Evolutionary conservation across 306 rosid species (phyloP), one percentile per base, ranked within the genome.

Genomic region (Rosa chinensis): DNA sequence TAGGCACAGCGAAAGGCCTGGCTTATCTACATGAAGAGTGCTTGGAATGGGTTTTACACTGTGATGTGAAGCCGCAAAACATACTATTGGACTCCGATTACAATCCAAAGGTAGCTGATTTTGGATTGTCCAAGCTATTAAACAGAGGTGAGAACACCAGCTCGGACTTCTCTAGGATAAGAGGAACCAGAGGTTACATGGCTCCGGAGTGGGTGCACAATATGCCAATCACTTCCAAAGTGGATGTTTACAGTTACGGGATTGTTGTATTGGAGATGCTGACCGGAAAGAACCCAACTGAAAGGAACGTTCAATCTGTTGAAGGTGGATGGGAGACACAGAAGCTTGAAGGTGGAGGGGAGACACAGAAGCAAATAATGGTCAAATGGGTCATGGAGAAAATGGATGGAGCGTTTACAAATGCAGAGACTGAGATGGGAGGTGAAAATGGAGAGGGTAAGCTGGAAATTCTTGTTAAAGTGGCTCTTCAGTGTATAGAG

Each of bases 11-110:
- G 3, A 91, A 25, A 75, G 91, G 90, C 16, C 58, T 90, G 6
- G 84, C 89, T 71, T 90, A 90, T 82, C 43, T 90, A 5, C 95
- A 89, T 14, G 92, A 90, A 2, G 91, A 87, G 58, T 91, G 96
- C 74, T 82, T 89, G 79, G 92, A 89, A 66, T 91, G 96, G 91
- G 83, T 91, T 62, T 43, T 92, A 8, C 97, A 88, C 14, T 92
- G 92, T n/a, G 92, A 92, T 47, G 90, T 88, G 43, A 92, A 90
- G 84, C 94, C 94, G 61, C 88, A 92, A 3, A 92, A 92, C 74
- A 86, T 92, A 72, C 90, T 90, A 8, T 21, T 92, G 1, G 88
- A 86, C 79, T 70, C 89, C 2, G 58, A 84, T 11, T 84, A 87
- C 44, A 70, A 79, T 5, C 91, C 94, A 2, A 90, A 92, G 69